phyloP scores from a whole-genome alignment of 805 yeast genomes.

The Komagataella pseudopastoris region DNA sequence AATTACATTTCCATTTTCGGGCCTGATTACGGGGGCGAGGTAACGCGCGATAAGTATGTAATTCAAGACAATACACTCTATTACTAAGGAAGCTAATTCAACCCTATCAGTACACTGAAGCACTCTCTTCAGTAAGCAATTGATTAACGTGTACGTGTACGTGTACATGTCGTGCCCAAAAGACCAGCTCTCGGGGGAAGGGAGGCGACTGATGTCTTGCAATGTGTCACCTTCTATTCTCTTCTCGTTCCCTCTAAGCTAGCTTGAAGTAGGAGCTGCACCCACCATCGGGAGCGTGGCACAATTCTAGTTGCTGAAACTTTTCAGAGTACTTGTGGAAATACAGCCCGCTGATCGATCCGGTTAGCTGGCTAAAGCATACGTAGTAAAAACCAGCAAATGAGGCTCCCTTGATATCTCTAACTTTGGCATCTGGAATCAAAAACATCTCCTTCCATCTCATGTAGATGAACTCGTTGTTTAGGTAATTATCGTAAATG shows the following conservation, averaged over 20 bases:
- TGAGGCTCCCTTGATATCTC: slow-evolving; percentile 57
- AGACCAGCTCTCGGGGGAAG: not conserved
- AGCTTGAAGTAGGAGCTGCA: slow-evolving; percentile 4
- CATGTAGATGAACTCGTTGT: slow-evolving; percentile 57
- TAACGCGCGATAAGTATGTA: not conserved
- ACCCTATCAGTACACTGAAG: not conserved
- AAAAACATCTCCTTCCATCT: slow-evolving; percentile 90
- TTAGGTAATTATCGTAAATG: slow-evolving; percentile 12
- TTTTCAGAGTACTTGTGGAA: slow-evolving; percentile 71
- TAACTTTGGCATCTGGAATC: slow-evolving; percentile 64
- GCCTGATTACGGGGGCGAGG: not conserved
- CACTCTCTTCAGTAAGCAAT: not conserved
- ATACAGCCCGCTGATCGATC: slow-evolving; percentile 68
- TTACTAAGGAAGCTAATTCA: not conserved
- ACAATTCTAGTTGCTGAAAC: slow-evolving; percentile 63
- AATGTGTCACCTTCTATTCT: not conserved
- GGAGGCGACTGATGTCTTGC: not conserved
- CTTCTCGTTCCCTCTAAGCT: not conserved
- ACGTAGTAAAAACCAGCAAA: slow-evolving; percentile 89
- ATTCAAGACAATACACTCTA: no score
- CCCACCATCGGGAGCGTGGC: slow-evolving; percentile 37
- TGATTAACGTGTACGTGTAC: not conserved
- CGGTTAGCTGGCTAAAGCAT: slow-evolving; percentile 66
- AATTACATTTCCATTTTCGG: not conserved
- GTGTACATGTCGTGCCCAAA: not conserved